Conservation (phyloP, 2,329 filamentous ascomycete species). For the Alternaria tenuissima region DNA sequence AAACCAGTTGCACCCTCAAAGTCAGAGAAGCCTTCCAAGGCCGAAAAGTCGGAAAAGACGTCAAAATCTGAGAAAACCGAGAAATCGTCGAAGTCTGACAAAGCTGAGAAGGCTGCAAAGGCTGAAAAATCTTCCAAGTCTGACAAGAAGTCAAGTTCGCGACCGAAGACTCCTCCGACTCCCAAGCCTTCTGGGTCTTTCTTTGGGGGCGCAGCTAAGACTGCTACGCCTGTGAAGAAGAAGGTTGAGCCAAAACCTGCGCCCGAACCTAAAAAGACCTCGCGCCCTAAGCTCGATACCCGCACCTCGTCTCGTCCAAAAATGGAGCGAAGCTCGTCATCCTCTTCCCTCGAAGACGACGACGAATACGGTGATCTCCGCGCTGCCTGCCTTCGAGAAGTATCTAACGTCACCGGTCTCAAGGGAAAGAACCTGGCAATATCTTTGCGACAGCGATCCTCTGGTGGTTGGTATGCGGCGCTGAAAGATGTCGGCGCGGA, state of each 20-base stretch:
- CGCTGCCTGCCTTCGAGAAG: conserved; percentile 22
- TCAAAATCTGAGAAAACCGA: neutral
- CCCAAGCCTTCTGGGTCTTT: conserved; percentile 6
- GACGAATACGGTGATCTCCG: conserved; percentile 12
- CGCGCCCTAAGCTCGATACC: conserved; percentile 9
- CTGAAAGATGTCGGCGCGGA: conserved; percentile 36
- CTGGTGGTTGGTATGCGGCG: conserved; percentile 35
- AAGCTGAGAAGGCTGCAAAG: conserved; percentile 9
- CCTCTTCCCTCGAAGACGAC: conserved; percentile 10
- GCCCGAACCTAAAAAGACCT: conserved; percentile 5
- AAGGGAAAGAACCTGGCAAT: conserved; percentile 33
- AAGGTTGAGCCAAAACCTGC: conserved; percentile 12
- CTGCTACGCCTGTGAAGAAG: conserved; percentile 1
- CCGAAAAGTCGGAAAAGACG: neutral
- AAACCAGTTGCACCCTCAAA: conserved; percentile 11
- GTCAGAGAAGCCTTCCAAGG: conserved; percentile 11
- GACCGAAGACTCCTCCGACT: conserved; percentile 16
- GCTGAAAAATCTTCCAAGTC: conserved; percentile 10
- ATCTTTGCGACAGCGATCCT: conserved; percentile 32
- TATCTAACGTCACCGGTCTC: conserved; percentile 30
- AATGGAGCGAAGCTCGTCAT: conserved; percentile 8
- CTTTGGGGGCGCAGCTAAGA: conserved; percentile 4
- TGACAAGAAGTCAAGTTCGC: conserved; percentile 12
- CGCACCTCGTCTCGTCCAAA: conserved; percentile 16
- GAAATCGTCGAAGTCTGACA: conserved; percentile 5